A percentile compares a stretch with the other conserved stretches of the same genome.
These are phyloP conservation scores for Graphilbum ipis-grandicollis DNA, from an alignment of 2,329 filamentous ascomycete species.

Conservation along the genomic window DNA sequence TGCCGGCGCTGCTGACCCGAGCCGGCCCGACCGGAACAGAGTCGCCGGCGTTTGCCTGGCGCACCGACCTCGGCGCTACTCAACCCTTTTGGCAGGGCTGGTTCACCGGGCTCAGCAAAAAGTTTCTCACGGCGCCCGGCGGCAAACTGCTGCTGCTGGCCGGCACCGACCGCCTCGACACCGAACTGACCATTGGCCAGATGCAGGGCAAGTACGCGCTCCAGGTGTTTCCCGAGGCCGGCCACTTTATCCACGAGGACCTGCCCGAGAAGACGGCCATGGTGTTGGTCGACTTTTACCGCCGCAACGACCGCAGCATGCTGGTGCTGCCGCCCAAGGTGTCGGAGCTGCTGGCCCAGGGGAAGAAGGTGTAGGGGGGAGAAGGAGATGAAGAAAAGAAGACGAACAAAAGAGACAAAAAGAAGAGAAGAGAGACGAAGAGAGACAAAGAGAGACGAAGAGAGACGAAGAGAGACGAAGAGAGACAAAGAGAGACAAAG, in stretches of 20 bases:
- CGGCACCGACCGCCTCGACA: constrained; percentile 79
- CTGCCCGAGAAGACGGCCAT: constrained; percentile 77
- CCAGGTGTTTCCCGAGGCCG: constrained; percentile 85
- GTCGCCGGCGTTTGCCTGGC: constrained; percentile 70
- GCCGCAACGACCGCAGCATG: constrained; percentile 70
- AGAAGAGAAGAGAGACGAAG: no score
- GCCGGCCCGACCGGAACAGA: no score
- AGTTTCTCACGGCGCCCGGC: constrained; percentile 66
- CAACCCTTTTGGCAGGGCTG: constrained; percentile 88
- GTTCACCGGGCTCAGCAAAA: constrained; percentile 76
- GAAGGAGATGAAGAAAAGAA: no score
- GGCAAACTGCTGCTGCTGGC: constrained; percentile 76
- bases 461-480: no score
- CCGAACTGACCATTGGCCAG: constrained; percentile 84
- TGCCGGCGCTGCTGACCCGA: constrained; percentile 62
- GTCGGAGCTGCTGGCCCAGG: constrained; percentile 48
- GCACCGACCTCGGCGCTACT: constrained; percentile 67
- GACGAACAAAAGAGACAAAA: no score
- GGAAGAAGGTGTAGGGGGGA: constrained; percentile 33
- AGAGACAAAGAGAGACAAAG: no score
- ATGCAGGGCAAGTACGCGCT: constrained; percentile 99
- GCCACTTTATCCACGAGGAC: constrained; percentile 95
- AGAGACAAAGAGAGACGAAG: no score
- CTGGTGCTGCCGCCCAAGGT: constrained; percentile 88
- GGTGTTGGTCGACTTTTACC: constrained; percentile 77